Percentiles rank a stretch among this genome's conserved stretches.
Evolutionary conservation across 495 filamentous ascomycete species (phyloP).

Genomic region (Annulohypoxylon moriforme): DNA sequence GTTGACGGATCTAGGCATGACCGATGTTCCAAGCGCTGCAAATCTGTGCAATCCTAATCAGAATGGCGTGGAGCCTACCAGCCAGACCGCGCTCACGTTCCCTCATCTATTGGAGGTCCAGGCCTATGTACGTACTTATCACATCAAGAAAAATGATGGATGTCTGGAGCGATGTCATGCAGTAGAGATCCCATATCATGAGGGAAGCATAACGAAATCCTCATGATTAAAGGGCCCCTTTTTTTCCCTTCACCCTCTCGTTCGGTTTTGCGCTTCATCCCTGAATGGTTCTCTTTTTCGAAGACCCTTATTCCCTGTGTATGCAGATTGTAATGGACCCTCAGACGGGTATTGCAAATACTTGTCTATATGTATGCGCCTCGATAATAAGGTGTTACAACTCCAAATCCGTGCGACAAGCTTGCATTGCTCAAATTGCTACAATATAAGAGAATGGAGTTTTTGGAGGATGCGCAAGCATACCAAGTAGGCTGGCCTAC

Average conservation of each 20-base stretch:
- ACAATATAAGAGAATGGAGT: conserved; percentile 28
- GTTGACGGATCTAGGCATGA: conserved; percentile 38
- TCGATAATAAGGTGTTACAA: conserved; percentile 36
- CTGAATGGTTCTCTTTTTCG: neutral
- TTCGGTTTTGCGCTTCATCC: neutral
- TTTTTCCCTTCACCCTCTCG: neutral
- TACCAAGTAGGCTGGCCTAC: conserved; percentile 38
- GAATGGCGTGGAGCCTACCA: conserved; percentile 27
- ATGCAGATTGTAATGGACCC: conserved; percentile 8
- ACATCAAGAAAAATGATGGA: conserved; percentile 9
- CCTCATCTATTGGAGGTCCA: conserved; percentile 6
- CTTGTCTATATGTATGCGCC: conserved; percentile 34
- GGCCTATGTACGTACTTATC: conserved; percentile 12
- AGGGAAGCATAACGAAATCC: conserved; percentile 11
- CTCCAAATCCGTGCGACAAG: conserved; percentile 37
- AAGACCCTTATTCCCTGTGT: neutral
- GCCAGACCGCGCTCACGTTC: conserved; percentile 10
- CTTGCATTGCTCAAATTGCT: conserved; percentile 36
- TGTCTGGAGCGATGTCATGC: conserved; percentile 25
- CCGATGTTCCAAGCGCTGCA: conserved; percentile 26
- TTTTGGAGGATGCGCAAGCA: conserved; percentile 30
- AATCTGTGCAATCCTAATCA: conserved; percentile 32
- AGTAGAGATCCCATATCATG: conserved; percentile 11
- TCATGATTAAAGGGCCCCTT: neutral
- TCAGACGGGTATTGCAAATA: conserved; percentile 29